Evolutionary conservation across 257 asterid genomes (phyloP), one percentile per base, ranked within the genome.

Genomic region (Primulina eburnea): DNA sequence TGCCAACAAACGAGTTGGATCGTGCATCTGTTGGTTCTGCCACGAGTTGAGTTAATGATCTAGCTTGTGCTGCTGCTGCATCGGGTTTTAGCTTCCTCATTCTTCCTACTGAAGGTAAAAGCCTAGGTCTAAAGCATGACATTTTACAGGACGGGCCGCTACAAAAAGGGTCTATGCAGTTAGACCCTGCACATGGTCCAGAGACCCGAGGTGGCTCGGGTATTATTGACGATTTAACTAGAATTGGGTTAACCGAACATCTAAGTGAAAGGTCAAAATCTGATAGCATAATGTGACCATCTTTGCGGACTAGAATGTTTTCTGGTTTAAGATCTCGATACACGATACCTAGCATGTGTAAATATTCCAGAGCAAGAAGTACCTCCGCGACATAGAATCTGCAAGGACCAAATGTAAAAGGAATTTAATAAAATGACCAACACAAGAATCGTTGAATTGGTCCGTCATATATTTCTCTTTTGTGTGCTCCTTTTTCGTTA

Each of bases 271-370:
- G 92, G 71, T 88, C 95, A 30, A 88, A 88, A 78, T 88, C 95
- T 18, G 95, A 84, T 28, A 88, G 92, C 95, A 88, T 88, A 72
- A 88, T 86, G 83, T 88, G 95, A 56, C 95, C 95, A 59, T 86
- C 95, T 80, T 82, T 88, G 1, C 95, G 90, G 64, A 88, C 92
- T 29, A 88, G 59, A 61, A 88, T 83, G 77, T 88, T 88, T 79
- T 88, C 95, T 1, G 95, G 95, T 74, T 88, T 88, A 57, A 88
- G 83, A 76, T 88, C 95, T 38, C 95, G 81, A 77, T 86, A 88
- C 68, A 88, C 85, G 7, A 88, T 88, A 7, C 95, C 95, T 8
- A 86, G 95, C 95, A 88, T 88, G 85, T 88, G 95, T 32, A 88
- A 67, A 73, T 88, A 88, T 80, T 88, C 95, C 7, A 88, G 86